Evolutionary conservation across 1,284 basidiomycete genomes (phyloP).

Genomic region (Puccinia horiana): DNA sequence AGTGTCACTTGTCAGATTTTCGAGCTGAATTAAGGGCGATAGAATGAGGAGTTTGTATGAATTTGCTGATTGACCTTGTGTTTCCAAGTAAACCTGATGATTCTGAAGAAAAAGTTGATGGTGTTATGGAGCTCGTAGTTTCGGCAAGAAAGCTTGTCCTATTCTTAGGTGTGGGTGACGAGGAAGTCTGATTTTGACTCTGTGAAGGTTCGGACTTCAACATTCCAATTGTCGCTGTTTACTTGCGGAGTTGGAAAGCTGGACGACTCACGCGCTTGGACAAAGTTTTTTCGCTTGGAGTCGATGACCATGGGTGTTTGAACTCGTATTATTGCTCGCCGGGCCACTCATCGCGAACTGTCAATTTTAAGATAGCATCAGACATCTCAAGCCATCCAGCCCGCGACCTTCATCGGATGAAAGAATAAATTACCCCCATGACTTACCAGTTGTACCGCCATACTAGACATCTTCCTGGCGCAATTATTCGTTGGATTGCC

Average conservation of each 20-base stretch:
- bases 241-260: too few relatives aligned
- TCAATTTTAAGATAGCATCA: background rate
- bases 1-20: background rate
- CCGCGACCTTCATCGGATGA: background rate
- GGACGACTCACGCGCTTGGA: constrained; percentile 22
- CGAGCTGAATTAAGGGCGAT: background rate
- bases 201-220: background rate
- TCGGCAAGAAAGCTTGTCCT: background rate
- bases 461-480: constrained; percentile 15
- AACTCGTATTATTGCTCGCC: constrained; percentile 4
- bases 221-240: background rate
- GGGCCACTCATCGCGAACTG: constrained; percentile 12
- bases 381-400: background rate
- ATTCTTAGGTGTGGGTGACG: background rate
- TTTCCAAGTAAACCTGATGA: background rate
- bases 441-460: constrained; percentile 10
- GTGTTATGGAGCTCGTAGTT: background rate
- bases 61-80: background rate
- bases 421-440: background rate
- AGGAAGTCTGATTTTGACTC: background rate
- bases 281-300: background rate
- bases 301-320: background rate
- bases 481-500: constrained; percentile 27
- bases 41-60: background rate
- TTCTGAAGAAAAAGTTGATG: background rate